A percentile compares a stretch with the other conserved stretches of the same genome.
phyloP scores from a whole-genome alignment of 2,329 filamentous ascomycete species.

The Apiospora arundinis region DNA sequence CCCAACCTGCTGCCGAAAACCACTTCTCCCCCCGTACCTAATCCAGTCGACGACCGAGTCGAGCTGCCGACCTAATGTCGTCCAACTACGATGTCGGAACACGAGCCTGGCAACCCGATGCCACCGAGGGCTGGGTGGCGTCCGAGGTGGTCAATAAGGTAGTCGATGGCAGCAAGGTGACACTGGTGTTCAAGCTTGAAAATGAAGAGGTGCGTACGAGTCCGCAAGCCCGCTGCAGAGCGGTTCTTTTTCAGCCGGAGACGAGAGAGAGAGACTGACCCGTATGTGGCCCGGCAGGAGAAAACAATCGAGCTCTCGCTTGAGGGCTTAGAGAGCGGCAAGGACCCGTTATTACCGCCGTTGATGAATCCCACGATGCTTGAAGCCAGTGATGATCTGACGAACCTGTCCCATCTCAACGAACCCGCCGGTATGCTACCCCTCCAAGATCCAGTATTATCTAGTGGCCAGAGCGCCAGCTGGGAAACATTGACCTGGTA shows the following conservation, averaged over 20 bases:
- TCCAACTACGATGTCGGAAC: conserved; percentile 96
- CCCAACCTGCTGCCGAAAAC: conserved; percentile 1
- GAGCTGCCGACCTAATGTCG: conserved; percentile 67
- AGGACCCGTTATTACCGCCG: conserved; percentile 81
- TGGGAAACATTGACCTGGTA: conserved; percentile 25
- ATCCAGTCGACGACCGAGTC: conserved; percentile 19
- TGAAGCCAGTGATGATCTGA: conserved; percentile 97
- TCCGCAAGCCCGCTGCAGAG: neutral
- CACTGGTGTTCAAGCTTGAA: conserved; percentile 84
- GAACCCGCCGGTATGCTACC: conserved; percentile 83
- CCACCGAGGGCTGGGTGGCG: conserved; percentile 94
- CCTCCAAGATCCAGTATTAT: neutral
- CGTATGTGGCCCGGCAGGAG: conserved; percentile 57
- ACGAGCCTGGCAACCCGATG: conserved; percentile 97
- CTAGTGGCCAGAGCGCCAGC: neutral
- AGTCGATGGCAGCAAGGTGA: conserved; percentile 84
- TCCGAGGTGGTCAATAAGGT: conserved; percentile 91
- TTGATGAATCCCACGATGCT: conserved; percentile 98
- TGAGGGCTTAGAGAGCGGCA: conserved; percentile 77
- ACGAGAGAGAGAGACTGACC: conserved; percentile 26
- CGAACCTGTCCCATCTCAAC: conserved; percentile 96
- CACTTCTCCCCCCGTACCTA: conserved; percentile 17
- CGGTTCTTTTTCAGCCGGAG: neutral
- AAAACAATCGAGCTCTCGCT: conserved; percentile 80
- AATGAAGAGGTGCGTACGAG: conserved; percentile 79